Base-by-base conservation (phyloP, 768 basidiomycete genomes). In the Pleurotus platypus region DNA sequence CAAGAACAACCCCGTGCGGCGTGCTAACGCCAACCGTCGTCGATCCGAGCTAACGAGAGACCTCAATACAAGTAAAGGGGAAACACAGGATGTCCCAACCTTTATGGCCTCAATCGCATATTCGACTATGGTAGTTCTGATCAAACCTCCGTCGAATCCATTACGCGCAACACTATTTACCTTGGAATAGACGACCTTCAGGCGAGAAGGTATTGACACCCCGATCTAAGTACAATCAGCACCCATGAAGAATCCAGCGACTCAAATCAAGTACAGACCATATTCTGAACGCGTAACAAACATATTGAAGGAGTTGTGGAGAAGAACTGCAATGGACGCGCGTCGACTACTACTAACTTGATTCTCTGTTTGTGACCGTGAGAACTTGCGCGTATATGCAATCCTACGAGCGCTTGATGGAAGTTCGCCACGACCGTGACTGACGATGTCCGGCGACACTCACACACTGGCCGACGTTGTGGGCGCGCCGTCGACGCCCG, bases 51-150 rank as follows among this genome's bases (percentile, higher is more conserved):
- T 98, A 68, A 56, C 54, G 15, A 22, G 42, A 45, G 37, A n/a
- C 30, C n/a, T 40, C 16, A 49, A 30, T 58, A 57, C 59, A 49
- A 54, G 46, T 22, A 56, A 22, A 35, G 42, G 56, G 8, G 20
- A 11, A 11, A 39, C 6, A 13, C 20, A 39, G 20, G 49, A 26
- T 37, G 22, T 22, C n/a, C 69, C 58, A 61, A 94, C 94, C 75
- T 97, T 98, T 73, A 98, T 98, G 6, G 97, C 97, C 68, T 99
- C 97, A 70, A 98, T 99, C 51, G 97, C 97, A 79, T 98, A 98
- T 75, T 99, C 97, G 73, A 99, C 96, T 98, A 12, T 56, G 49
- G 39, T 18, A 50, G 39, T 71, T 18, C 69, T 67, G 54, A 57
- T 56, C 6, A 54, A 12, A 16, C 24, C 30, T 35, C 30, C 30